Evolutionary conservation across 1,139 yeast genomes (phyloP), one percentile per base, ranked within the genome.

Genomic region (Suhomyces bokatorum): DNA sequence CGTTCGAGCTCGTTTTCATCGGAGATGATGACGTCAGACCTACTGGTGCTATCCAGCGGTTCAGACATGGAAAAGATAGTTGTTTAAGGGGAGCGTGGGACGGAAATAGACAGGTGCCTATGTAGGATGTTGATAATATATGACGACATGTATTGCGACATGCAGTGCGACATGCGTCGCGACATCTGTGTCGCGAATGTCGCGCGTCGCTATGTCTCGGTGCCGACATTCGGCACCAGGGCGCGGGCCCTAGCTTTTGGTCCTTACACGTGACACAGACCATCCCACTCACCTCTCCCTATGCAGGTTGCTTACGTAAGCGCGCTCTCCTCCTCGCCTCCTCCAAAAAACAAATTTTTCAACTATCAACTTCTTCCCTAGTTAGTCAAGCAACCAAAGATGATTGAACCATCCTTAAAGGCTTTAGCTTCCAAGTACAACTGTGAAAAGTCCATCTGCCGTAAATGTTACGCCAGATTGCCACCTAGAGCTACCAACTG

Each of bases 401-500:
- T 91, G 81, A 93, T 93, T 76, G 99, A 93, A 85, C 99, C 99
- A 80, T 91, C 98, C 68, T 86, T 93, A 71, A 93, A 91, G 83
- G 97, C 95, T 67, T 86, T 93, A 72, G 99, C 99, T 76, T 89
- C 97, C 73, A 93, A 93, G 82, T 93, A 87, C 90, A 93, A 93
- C 96, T 93, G 98, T 85, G 99, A 93, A 64, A 93, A 93, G 82
- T 77, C 97, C 63, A 93, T 93, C 75, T 93, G 99, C 85, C 95
- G 99, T 81, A 88, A 90, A 78, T 93, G 99, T 84, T 93, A 93
- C 86, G 98, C 99, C 69, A 95, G 99, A 85, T 90, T 93, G 73
- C 99, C 99, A 72, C 97, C 98, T 78, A 93, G 98, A 87, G 99
- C 99, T 67, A 93, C 98, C 80, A 93, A 93, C 97, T 93, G 99